Percentiles rank a stretch among this genome's conserved stretches.
Evolutionary conservation across 371 early-diverging fungal species (phyloP).

Genomic region (Saksenaea oblongispora): DNA sequence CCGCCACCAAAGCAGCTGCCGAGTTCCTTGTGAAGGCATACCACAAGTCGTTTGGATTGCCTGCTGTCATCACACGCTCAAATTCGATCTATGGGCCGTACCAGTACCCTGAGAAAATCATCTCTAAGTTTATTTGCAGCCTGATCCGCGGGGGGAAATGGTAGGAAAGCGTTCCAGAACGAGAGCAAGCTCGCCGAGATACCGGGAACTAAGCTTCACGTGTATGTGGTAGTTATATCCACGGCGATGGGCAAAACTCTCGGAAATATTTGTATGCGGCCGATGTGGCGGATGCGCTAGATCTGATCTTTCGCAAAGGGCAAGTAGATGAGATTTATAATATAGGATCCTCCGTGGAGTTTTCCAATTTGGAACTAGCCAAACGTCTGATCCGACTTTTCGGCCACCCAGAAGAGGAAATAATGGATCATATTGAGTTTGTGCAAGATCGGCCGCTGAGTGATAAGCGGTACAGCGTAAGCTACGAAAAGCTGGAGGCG

Average conservation of each 20-base stretch:
- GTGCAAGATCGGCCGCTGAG: constrained; percentile 83
- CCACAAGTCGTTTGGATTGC: constrained; percentile 78
- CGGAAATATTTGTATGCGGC: constrained; percentile 80
- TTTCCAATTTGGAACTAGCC: constrained; percentile 74
- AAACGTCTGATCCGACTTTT: constrained; percentile 58
- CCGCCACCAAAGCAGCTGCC: constrained; percentile 90
- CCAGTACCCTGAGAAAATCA: constrained; percentile 89
- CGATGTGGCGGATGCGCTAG: constrained; percentile 79
- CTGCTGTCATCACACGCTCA: constrained; percentile 81
- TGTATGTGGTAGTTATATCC: constrained; percentile 57
- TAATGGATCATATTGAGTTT: constrained; percentile 59
- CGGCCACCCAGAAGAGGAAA: constrained; percentile 37
- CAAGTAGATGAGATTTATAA: constrained; percentile 76
- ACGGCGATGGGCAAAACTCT: constrained; percentile 80
- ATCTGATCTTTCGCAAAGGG: constrained; percentile 69
- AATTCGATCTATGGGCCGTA: constrained; percentile 88
- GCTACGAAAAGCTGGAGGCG: constrained; percentile 61
- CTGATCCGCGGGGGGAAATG: constrained; percentile 63
- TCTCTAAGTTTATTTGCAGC: constrained; percentile 84
- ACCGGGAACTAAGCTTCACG: background rate
- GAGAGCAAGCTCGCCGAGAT: constrained; percentile 4
- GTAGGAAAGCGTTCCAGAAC: constrained; percentile 24
- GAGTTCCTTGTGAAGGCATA: constrained; percentile 84
- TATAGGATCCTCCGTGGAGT: constrained; percentile 77
- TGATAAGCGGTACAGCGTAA: constrained; percentile 80